Evolutionary conservation across 495 filamentous ascomycete species (phyloP).

Genomic region (Aspergillus mulundensis): DNA sequence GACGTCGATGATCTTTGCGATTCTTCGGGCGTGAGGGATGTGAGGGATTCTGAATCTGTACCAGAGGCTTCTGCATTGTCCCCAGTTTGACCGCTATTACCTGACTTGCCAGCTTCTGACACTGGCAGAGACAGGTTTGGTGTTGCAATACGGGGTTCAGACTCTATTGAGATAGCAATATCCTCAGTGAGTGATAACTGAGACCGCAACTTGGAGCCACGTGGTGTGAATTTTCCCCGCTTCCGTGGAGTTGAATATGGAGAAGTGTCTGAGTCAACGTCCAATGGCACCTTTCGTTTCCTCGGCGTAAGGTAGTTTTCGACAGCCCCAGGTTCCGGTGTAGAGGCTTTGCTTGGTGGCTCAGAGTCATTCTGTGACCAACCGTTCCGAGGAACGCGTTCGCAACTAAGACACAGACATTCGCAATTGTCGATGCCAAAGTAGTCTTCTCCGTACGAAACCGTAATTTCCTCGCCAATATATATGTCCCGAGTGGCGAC

Average conservation of each 20-base stretch:
- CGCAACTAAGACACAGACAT: conserved; percentile 87
- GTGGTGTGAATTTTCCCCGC: conserved; percentile 34
- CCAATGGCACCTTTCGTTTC: conserved; percentile 43
- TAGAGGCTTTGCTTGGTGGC: conserved; percentile 33
- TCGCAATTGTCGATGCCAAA: conserved; percentile 95
- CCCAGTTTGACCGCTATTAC: conserved; percentile 1
- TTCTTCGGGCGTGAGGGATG: conserved; percentile 29
- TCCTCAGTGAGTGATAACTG: conserved; percentile 35
- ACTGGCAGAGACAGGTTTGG: conserved; percentile 1
- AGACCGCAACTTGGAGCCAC: conserved; percentile 39
- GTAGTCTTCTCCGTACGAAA: conserved; percentile 92
- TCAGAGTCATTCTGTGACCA: conserved; percentile 58
- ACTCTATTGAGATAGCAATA: conserved; percentile 12
- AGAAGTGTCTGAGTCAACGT: conserved; percentile 34
- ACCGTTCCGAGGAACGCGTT: conserved; percentile 69
- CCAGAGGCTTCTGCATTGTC: conserved; percentile 6
- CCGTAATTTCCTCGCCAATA: conserved; percentile 90
- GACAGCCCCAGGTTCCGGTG: conserved; percentile 26
- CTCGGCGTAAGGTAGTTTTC: conserved; percentile 20
- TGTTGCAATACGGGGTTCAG: conserved; percentile 15
- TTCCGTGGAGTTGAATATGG: conserved; percentile 35
- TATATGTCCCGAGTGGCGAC: conserved; percentile 74
- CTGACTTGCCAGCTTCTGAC: neutral
- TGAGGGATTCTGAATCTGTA: conserved; percentile 29
- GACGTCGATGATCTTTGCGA: conserved; percentile 37